phyloP scores from a whole-genome alignment of 352 stramenopile genomes.

The Pythium brachiatum region DNA sequence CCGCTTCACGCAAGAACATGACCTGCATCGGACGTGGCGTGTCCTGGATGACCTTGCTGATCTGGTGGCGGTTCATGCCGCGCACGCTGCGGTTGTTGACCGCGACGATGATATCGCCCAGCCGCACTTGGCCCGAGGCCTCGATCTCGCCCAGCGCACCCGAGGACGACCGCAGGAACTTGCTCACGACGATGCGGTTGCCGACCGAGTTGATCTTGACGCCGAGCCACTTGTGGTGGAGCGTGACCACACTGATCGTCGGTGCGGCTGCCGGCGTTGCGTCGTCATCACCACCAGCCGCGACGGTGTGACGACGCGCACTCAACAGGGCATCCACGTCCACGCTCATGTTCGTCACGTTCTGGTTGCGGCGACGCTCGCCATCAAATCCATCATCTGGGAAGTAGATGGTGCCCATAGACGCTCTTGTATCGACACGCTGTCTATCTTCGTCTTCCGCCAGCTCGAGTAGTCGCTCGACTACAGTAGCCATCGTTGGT shows the following conservation, averaged over 20 bases:
- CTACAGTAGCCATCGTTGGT: constrained; percentile 46
- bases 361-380: constrained; percentile 6
- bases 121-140: constrained; percentile 48
- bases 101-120: constrained; percentile 60
- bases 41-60: constrained; percentile 58
- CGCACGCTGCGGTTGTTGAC: constrained; percentile 62
- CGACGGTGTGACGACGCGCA: constrained; percentile 6
- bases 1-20: constrained; percentile 50
- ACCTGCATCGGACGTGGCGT: constrained; percentile 53
- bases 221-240: constrained; percentile 70
- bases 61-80: constrained; percentile 58
- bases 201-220: constrained; percentile 80
- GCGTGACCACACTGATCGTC: constrained; percentile 36
- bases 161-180: constrained; percentile 56
- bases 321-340: constrained; percentile 16
- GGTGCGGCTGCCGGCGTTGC: neutral
- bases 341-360: constrained; percentile 2
- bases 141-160: constrained; percentile 70
- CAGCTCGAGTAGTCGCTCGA: constrained; percentile 40
- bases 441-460: constrained; percentile 50
- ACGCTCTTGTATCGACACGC: neutral
- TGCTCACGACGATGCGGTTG: constrained; percentile 67
- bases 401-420: neutral
- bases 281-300: neutral
- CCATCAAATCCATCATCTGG: constrained; percentile 11